Base-by-base conservation (phyloP, 2,329 filamentous ascomycete species). In the Fusarium foetens region DNA sequence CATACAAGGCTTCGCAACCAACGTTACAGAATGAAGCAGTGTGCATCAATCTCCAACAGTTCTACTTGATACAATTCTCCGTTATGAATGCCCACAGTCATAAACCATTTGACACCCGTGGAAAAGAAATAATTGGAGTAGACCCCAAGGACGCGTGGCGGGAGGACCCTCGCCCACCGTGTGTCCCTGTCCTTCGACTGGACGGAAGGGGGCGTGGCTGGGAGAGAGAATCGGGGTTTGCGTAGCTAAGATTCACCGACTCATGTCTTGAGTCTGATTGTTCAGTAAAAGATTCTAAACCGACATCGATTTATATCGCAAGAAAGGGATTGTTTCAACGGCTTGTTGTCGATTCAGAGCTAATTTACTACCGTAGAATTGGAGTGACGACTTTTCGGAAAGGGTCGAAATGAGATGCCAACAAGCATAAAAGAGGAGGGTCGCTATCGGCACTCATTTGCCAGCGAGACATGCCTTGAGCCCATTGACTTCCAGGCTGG, bases 131-230 rank as follows among this genome's bases (percentile, higher is more conserved):
- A 68, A 64, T 53, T 70, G 41, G 49, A 55, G 67, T 66, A 74
- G 57, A 60, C 63, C 52, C 58, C 51, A 55, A 53, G 72, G 70
- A 76, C 74, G 74, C 74, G 74, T 76, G 74, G 74, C 74, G 74
- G 67, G 63, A 73, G 66, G 68, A 69, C 58, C 61, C 70, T 73
- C 61, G 33, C 33, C 55, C 55, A 42, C 35, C 45, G 46, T 63
- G 57, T 63, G 36, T 36, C 53, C 46, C 67, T 57, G 27, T 55
- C 63, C 54, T 58, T 55, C 51, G 54, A 51, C 48, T 41, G 35
- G 57, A 65, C 21, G 42, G 57, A 72, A 57, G 51, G 63, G 67
- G 68, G 63, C 31, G 68, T 68, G 64, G 64, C 64, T 51, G 46
- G 36, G 39, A 45, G 43, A 46, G 33, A 43, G 38, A 49, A 31